A percentile compares a stretch with the other conserved stretches of the same genome.
Conservation (phyloP, 306 rosid genomes). For the Vigna hirtella region DNA sequence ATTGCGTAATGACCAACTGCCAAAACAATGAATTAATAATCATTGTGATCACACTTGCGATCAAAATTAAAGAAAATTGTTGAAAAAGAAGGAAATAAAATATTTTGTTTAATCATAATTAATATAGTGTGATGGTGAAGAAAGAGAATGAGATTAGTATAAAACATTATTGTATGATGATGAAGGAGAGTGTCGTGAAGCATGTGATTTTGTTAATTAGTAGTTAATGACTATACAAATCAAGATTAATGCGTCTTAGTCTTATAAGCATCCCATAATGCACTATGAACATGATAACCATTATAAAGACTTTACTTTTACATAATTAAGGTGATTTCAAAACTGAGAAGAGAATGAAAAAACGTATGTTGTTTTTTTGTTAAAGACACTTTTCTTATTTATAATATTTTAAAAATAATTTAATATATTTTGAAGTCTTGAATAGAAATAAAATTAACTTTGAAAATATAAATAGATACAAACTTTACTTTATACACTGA, state of each 20-base stretch:
- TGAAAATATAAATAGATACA: no score
- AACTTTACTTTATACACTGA: no score
- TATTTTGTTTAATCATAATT: background rate
- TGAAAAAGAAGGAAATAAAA: constrained; percentile 10
- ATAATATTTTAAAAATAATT: no score
- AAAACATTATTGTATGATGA: background rate
- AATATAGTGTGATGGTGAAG: constrained; percentile 6
- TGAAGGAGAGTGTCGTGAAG: constrained; percentile 2
- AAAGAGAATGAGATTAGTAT: constrained; percentile 8
- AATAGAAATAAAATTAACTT: no score
- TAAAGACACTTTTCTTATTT: no score
- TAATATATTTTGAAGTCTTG: no score
- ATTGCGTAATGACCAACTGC: constrained; percentile 28
- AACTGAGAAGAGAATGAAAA: no score
- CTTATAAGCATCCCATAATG: background rate
- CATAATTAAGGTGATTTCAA: no score
- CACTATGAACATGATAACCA: background rate
- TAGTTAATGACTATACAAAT: background rate
- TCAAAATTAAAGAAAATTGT: constrained; percentile 7
- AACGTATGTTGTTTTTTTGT: no score
- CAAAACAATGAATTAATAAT: constrained; percentile 32
- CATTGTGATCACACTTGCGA: background rate
- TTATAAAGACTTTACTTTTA: no score
- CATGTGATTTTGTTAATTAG: constrained; percentile 31
- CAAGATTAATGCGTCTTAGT: background rate